phyloP scores from a whole-genome alignment of 192 early-diverging fungal genomes.

The Chytriomyces confervae region DNA sequence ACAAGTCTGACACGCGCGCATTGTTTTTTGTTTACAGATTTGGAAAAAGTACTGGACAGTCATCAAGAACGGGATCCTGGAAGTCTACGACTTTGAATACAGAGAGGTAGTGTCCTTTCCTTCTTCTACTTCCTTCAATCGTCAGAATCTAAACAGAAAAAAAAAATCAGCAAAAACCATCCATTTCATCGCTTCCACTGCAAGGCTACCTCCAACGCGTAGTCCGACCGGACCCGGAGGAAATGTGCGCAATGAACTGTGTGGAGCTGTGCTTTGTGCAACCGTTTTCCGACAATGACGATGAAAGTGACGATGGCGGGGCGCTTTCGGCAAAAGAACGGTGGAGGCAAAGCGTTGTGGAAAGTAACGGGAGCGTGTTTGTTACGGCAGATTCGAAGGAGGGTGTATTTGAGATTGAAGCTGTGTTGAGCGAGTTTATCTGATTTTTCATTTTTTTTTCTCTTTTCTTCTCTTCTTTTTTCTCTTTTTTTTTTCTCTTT shows the following conservation, averaged over 20 bases:
- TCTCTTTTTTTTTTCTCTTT: not conserved
- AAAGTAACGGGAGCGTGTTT: conserved; percentile 30
- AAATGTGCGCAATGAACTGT: conserved; percentile 46
- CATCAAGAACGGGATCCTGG: conserved; percentile 37
- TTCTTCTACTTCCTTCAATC: not conserved
- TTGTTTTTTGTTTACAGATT: conserved; percentile 37
- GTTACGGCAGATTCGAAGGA: conserved; percentile 42
- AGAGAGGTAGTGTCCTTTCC: conserved; percentile 39
- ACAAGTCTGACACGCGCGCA: not conserved
- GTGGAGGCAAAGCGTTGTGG: conserved; percentile 22
- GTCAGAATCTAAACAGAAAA: not conserved
- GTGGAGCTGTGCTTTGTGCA: conserved; percentile 36
- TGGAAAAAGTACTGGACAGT: conserved; percentile 58
- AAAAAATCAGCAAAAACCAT: conserved; percentile 36
- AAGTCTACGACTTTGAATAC: conserved; percentile 54
- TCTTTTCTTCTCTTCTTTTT: not conserved
- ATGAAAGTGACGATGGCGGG: conserved; percentile 4
- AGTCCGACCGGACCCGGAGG: conserved; percentile 41
- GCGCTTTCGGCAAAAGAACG: conserved; percentile 5
- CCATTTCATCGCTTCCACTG: conserved; percentile 37
- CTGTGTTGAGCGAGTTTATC: conserved; percentile 26
- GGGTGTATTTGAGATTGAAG: conserved; percentile 24
- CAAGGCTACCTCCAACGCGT: conserved; percentile 22
- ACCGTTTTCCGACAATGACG: not conserved
- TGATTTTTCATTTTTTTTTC: conserved; percentile 2